Conservation (phyloP, 306 rosid species). For the Oemleria cerasiformis region DNA sequence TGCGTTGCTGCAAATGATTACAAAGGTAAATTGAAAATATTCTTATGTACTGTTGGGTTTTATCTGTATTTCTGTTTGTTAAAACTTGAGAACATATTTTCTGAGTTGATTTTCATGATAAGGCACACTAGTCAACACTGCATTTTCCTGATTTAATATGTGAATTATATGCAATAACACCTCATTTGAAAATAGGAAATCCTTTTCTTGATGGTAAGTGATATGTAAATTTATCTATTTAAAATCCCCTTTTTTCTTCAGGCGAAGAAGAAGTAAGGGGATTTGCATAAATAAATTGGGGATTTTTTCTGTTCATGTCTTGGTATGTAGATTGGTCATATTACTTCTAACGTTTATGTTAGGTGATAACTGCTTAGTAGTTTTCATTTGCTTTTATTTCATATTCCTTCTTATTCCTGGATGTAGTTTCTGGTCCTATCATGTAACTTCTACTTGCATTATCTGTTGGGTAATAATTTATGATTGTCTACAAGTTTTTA, state of each 20-base stretch:
- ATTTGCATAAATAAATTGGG: background rate
- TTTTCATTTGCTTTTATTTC: background rate
- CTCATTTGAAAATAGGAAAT: background rate
- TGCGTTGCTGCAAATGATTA: conserved; percentile 86
- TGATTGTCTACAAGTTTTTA: background rate
- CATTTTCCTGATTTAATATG: background rate
- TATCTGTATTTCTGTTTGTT: background rate
- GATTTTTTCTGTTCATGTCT: background rate
- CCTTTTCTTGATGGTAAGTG: too few relatives aligned
- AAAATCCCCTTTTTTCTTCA: background rate
- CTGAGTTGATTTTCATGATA: background rate
- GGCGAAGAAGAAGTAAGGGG: background rate
- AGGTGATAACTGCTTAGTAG: background rate
- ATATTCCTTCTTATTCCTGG: background rate
- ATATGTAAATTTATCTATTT: too few relatives aligned
- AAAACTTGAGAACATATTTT: background rate
- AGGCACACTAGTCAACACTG: background rate
- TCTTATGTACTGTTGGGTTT: background rate
- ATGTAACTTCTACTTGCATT: background rate
- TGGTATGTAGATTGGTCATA: background rate
- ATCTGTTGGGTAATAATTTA: background rate
- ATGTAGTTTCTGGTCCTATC: conserved; percentile 2
- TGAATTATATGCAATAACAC: background rate
- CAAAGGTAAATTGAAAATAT: conserved; percentile 56
- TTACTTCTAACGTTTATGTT: background rate